A percentile compares a stretch with the other conserved stretches of the same genome.
phyloP scores from a whole-genome alignment of 306 rosid genomes.

The barrel medic (Medicago truncatula) region DNA sequence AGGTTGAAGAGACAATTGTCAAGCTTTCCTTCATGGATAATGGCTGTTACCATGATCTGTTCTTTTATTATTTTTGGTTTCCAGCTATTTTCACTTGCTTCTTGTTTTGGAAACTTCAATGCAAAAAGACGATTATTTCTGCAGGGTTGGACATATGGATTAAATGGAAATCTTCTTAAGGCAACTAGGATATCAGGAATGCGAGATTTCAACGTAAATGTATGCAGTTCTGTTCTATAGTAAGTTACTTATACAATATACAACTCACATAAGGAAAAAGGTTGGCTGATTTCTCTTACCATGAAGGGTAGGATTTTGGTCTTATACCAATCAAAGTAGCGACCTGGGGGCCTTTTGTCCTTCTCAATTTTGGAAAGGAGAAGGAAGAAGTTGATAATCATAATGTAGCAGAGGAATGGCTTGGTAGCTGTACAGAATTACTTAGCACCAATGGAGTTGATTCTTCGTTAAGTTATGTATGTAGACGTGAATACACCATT shows the following conservation, averaged over 20 bases:
- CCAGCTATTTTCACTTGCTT: background rate
- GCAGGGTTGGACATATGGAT: constrained; percentile 95
- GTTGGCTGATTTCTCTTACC: constrained; percentile 52
- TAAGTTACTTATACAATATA: constrained; percentile 29
- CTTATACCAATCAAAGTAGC: constrained; percentile 73
- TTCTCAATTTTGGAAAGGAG: constrained; percentile 68
- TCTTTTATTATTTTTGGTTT: constrained; percentile 20
- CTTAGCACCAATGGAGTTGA: constrained; percentile 66
- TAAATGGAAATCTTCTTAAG: constrained; percentile 81
- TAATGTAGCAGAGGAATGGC: constrained; percentile 72
- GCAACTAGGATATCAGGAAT: constrained; percentile 82
- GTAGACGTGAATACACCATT: constrained; percentile 80
- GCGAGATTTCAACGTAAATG: constrained; percentile 68
- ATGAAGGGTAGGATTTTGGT: constrained; percentile 81
- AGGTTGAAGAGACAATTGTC: constrained; percentile 26
- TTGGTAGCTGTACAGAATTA: constrained; percentile 74
- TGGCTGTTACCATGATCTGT: constrained; percentile 9
- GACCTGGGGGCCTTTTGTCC: constrained; percentile 86
- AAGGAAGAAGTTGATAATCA: constrained; percentile 45
- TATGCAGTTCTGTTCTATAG: constrained; percentile 49
- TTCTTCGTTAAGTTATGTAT: constrained; percentile 70
- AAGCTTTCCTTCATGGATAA: constrained; percentile 15
- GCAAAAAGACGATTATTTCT: constrained; percentile 36
- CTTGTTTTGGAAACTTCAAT: constrained; percentile 16
- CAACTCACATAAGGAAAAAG: constrained; percentile 20